Base-by-base conservation (phyloP, 345 rosid species). In the Physaria fendleri region DNA sequence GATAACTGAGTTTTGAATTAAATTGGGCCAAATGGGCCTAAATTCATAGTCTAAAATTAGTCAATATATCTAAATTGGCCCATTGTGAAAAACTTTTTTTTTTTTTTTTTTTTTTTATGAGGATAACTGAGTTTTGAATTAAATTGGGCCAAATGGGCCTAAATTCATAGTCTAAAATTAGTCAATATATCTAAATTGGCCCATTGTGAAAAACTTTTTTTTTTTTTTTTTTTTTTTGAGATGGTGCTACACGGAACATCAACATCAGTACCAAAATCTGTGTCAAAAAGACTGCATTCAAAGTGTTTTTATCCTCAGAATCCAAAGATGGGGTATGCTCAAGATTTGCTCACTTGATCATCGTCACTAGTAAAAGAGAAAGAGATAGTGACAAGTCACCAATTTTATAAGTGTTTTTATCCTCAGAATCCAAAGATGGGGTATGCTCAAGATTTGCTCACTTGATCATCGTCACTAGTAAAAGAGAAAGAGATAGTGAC, bases 271-370 rank as follows among this genome's bases (percentile, higher is more conserved):
- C 40, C 47, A 50, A 41, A 42, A 32, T 32, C 20, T 20, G 45
- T 29, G 45, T 42, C 38, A 27, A 29, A 40, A 39, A 62, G 13
- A 11, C 5, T 13, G 7, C 24, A 51, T 14, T 50, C 25, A 68
- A 34, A 68, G 66, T 32, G 6, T 50, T n/a, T n/a, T 59, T 56
- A 47, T 68, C 34, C 44, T 44, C 32, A 60, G 62, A 52, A 68
- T 68, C 73, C 21, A 1, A 53, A 37, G 24, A 68, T 68, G 73
- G 73, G 73, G 67, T 45, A 60, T 45, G 56, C 73, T 35, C 56
- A 52, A 60, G 73, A 68, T 68, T 53, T 60, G 62, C 56, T 68
- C 60, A 68, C 62, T n/a, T 35, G 62, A 60, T 68, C 73, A 52
- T 68, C 62, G 44, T 60, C 67, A 68, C 62, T 49, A 7, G 60